Conservation (phyloP, 768 basidiomycete species). For the Rhodosporidiobolus odoratus region DNA sequence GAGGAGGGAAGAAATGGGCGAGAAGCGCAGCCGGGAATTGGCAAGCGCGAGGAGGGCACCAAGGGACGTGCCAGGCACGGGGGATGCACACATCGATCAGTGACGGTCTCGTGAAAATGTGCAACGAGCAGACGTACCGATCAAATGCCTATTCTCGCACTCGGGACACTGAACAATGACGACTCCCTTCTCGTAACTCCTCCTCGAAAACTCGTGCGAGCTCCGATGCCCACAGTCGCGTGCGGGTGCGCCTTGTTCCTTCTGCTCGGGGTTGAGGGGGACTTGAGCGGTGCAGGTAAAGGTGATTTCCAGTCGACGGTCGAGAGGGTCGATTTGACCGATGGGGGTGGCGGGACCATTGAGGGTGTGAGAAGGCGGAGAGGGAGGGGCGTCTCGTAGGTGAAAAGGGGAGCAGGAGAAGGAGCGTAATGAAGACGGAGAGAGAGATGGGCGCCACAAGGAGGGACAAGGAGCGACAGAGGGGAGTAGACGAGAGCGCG, state of each 20-base stretch:
- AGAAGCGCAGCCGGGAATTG: background rate
- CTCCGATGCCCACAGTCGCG: conserved; percentile 64
- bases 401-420: background rate
- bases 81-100: background rate
- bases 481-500: background rate
- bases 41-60: too few relatives aligned
- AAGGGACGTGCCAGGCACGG: background rate
- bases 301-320: conserved; percentile 66
- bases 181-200: conserved; percentile 78
- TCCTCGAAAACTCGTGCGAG: conserved; percentile 77
- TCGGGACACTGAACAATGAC: conserved; percentile 86
- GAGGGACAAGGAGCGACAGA: background rate
- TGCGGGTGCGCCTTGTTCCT: conserved; percentile 24
- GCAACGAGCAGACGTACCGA: conserved; percentile 3
- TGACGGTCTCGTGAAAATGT: background rate
- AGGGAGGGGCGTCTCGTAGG: background rate
- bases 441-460: background rate
- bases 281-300: conserved; percentile 72
- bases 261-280: background rate
- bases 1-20: background rate
- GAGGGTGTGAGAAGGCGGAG: background rate
- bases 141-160: conserved; percentile 73
- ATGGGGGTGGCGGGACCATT: conserved; percentile 23
- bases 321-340: conserved; percentile 53
- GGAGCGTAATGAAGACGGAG: too few relatives aligned